A percentile compares a stretch with the other conserved stretches of the same genome.
phyloP scores from a whole-genome alignment of 208 protist genomes.

The Kentomonas sorsogonicus region DNA sequence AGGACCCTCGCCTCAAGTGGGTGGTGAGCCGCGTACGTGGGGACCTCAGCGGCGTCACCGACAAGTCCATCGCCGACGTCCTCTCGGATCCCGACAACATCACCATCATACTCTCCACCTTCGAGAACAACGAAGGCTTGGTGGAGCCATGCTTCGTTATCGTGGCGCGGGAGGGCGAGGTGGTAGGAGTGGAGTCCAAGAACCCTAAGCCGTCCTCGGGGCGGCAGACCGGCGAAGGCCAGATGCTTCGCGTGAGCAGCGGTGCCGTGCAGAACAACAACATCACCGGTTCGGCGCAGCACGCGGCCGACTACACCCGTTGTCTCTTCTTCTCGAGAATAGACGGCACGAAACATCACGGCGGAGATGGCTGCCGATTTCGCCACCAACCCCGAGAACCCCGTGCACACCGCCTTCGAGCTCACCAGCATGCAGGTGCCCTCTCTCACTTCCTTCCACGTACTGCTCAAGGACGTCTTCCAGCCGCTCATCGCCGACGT shows the following conservation, averaged over 20 bases:
- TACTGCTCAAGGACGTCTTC: constrained; percentile 71
- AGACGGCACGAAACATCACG: constrained; percentile 48
- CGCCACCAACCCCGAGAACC: constrained; percentile 39
- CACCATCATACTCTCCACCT: constrained; percentile 37
- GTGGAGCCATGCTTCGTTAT: constrained; percentile 53
- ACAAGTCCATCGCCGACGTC: constrained; percentile 48
- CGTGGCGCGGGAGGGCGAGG: constrained; percentile 45
- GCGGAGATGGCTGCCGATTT: constrained; percentile 55
- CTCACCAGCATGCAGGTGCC: constrained; percentile 71
- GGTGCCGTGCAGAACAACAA: constrained; percentile 72
- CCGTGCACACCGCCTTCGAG: constrained; percentile 80
- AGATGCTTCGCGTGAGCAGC: constrained; percentile 52
- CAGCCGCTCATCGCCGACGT: constrained; percentile 76
- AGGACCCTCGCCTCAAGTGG: constrained; percentile 76
- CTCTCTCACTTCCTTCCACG: constrained; percentile 74
- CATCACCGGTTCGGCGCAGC: constrained; percentile 76
- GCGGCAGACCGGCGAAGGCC: constrained; percentile 11
- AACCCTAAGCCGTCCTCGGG: background rate
- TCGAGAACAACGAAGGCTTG: constrained; percentile 34
- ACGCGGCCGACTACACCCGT: constrained; percentile 62
- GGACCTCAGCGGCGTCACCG: constrained; percentile 56
- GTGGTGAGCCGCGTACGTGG: constrained; percentile 42
- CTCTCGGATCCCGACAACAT: constrained; percentile 32
- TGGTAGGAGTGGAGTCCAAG: constrained; percentile 12
- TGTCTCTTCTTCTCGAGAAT: constrained; percentile 81